phyloP scores from a whole-genome alignment of 257 asterid species.

The Asclepias syriaca region DNA sequence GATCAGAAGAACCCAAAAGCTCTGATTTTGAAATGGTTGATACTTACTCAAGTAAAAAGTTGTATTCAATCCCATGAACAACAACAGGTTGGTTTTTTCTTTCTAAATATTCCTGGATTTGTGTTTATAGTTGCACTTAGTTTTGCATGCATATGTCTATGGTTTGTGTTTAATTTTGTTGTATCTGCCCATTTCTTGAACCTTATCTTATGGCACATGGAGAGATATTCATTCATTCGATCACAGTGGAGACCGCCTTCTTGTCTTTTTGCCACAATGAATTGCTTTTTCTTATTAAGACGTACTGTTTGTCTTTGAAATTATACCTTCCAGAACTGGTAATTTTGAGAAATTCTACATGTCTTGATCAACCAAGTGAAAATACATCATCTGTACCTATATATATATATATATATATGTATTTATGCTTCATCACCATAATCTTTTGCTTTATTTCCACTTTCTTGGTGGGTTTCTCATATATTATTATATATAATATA shows the following conservation, averaged over 20 bases:
- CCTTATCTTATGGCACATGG: not conserved
- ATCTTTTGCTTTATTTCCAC: not conserved
- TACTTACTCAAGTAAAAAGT: not conserved
- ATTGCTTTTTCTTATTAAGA: not conserved
- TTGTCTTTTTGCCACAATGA: not conserved
- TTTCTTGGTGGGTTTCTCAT: not conserved
- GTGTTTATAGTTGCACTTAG: conserved; percentile 2
- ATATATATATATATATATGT: not conserved
- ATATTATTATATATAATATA: not conserved
- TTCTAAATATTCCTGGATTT: not conserved
- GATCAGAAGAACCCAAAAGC: not conserved
- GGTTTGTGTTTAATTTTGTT: not conserved
- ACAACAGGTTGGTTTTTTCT: conserved; percentile 1
- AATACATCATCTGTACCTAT: not conserved
- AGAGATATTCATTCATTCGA: not conserved
- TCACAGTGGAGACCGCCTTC: not conserved
- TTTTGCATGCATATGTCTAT: not conserved
- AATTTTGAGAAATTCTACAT: not conserved
- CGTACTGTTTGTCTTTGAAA: not conserved
- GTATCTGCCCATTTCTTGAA: not conserved
- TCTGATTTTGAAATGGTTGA: not conserved
- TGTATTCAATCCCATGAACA: not conserved
- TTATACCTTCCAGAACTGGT: not conserved
- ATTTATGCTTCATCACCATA: not conserved
- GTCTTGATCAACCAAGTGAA: not conserved